Conservation (phyloP, 805 yeast genomes). For the Yarrowia divulgata region DNA sequence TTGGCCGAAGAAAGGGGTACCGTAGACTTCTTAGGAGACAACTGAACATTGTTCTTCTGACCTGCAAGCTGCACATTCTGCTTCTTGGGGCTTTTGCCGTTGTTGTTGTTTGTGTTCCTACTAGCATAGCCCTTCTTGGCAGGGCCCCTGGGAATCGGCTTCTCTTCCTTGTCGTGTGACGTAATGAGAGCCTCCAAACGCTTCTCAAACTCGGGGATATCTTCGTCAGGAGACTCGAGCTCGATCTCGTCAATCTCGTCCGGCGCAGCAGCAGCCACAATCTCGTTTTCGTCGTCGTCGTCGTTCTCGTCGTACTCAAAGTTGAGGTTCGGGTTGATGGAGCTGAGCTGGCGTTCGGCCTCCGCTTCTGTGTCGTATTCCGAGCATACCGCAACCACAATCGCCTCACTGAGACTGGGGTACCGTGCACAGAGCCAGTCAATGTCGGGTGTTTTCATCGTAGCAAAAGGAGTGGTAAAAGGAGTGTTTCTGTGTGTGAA, state of each 20-base stretch:
- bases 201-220: constrained; percentile 2
- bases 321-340: neutral
- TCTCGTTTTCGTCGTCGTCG: neutral
- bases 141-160: neutral
- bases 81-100: neutral
- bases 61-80: neutral
- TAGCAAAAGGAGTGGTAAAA: no score
- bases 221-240: neutral
- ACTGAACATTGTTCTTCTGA: neutral
- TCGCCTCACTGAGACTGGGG: constrained; percentile 2
- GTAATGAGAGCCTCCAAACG: neutral
- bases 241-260: neutral
- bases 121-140: neutral
- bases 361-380: constrained; percentile 13
- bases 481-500: no score
- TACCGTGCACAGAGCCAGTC: constrained; percentile 30
- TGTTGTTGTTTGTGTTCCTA: neutral
- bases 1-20: neutral
- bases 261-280: neutral
- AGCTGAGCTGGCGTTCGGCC: constrained; percentile 4
- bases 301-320: neutral
- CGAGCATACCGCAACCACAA: constrained; percentile 7
- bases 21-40: neutral
- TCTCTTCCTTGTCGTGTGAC: neutral
- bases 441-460: neutral